Evolutionary conservation across 768 basidiomycete genomes (phyloP).

Genomic region (Leucosporidium yakuticum): DNA sequence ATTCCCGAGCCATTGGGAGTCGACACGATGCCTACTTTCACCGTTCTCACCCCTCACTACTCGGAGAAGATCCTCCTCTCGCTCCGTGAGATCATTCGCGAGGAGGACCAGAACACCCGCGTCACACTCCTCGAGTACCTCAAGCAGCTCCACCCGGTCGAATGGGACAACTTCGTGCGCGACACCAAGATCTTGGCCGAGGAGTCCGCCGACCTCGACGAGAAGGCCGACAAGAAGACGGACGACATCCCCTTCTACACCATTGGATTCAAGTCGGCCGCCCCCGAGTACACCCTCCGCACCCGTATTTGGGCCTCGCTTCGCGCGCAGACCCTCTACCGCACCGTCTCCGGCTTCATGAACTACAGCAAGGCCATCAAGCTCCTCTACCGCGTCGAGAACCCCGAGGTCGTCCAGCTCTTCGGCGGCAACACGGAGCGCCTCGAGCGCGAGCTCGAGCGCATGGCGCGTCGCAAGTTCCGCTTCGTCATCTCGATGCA

Average conservation of each 20-base stretch:
- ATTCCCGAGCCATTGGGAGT: constrained; percentile 90
- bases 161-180: constrained; percentile 99
- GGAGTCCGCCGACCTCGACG: constrained; percentile 65
- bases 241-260: constrained; percentile 97
- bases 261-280: constrained; percentile 97
- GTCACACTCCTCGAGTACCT: constrained; percentile 96
- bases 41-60: constrained; percentile 95
- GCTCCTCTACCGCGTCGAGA: constrained; percentile 96
- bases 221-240: constrained; percentile 57
- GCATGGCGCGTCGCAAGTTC: constrained; percentile 97
- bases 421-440: constrained; percentile 97
- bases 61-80: constrained; percentile 98
- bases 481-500: constrained; percentile 99
- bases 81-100: constrained; percentile 94
- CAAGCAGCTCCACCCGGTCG: constrained; percentile 94
- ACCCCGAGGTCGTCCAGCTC: constrained; percentile 95
- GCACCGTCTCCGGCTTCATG: constrained; percentile 99
- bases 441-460: constrained; percentile 89
- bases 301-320: constrained; percentile 99
- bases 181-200: constrained; percentile 99
- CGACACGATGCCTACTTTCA: constrained; percentile 99
- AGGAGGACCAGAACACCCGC: constrained; percentile 93
- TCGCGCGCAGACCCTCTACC: constrained; percentile 94
- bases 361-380: constrained; percentile 99
- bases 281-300: constrained; percentile 95